Evolutionary conservation across 495 filamentous ascomycete species (phyloP).

Genomic region (Annulohypoxylon stygium): DNA sequence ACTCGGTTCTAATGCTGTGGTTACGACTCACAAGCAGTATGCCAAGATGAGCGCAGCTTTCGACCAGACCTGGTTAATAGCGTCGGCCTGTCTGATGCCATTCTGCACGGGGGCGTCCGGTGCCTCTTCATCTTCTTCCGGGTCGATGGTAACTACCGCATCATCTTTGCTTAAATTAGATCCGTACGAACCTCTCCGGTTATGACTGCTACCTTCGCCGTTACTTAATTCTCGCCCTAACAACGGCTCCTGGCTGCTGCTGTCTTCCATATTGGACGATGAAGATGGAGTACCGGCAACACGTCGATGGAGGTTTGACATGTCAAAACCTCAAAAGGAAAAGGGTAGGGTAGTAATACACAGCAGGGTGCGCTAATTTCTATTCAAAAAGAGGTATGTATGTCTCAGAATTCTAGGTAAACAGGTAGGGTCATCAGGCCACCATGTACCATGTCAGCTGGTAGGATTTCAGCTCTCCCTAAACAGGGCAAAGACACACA

Average conservation of each 20-base stretch:
- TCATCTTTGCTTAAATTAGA: constrained; percentile 45
- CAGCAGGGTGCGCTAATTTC: constrained; percentile 21
- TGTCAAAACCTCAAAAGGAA: constrained; percentile 22
- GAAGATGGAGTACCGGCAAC: constrained; percentile 24
- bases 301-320: constrained; percentile 43
- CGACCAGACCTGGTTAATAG: constrained; percentile 61
- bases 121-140: constrained; percentile 48
- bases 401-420: constrained; percentile 16
- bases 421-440: constrained; percentile 30
- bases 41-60: constrained; percentile 55
- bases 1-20: neutral
- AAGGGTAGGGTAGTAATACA: constrained; percentile 19
- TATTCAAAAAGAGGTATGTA: constrained; percentile 9
- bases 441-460: constrained; percentile 47
- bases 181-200: constrained; percentile 43
- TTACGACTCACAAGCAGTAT: constrained; percentile 57
- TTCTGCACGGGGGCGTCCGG: constrained; percentile 36
- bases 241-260: constrained; percentile 45
- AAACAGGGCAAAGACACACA: constrained; percentile 25
- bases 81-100: constrained; percentile 61
- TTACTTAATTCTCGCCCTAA: constrained; percentile 39
- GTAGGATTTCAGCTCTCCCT: constrained; percentile 33
- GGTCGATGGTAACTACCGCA: constrained; percentile 20
- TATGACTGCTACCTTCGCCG: constrained; percentile 30
- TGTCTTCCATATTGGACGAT: constrained; percentile 48